phyloP scores from a whole-genome alignment of 2,329 filamentous ascomycete species.

The Fusarium oxysporum region DNA sequence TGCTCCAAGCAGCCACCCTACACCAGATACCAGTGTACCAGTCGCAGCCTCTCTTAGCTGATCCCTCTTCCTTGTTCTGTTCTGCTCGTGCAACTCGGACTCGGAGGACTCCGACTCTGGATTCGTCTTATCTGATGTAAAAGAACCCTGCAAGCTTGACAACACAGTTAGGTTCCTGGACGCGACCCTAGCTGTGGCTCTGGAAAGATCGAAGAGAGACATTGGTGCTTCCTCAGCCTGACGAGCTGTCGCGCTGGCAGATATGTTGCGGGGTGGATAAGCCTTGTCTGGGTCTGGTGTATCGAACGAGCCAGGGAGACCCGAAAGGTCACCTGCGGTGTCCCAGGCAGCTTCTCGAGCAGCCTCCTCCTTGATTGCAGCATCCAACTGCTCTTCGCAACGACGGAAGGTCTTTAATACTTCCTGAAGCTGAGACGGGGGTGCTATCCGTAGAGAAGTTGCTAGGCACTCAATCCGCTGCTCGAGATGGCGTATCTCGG shows the following conservation, averaged over 20 bases:
- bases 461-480: constrained; percentile 85
- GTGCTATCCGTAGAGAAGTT: constrained; percentile 79
- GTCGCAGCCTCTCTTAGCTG: constrained; percentile 75
- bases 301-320: constrained; percentile 68
- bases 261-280: constrained; percentile 49
- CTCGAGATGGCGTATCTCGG: constrained; percentile 77
- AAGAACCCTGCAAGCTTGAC: constrained; percentile 59
- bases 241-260: constrained; percentile 50
- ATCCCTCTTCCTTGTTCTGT: constrained; percentile 75
- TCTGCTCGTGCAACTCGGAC: constrained; percentile 43
- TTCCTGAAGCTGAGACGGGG: constrained; percentile 75
- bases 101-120: constrained; percentile 41
- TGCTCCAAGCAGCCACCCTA: constrained; percentile 76
- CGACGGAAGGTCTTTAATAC: constrained; percentile 80
- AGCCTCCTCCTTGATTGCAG: constrained; percentile 73
- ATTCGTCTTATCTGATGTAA: constrained; percentile 21
- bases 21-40: constrained; percentile 73
- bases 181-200: constrained; percentile 69
- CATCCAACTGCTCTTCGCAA: constrained; percentile 81
- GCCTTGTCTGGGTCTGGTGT: constrained; percentile 42
- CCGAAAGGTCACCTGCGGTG: constrained; percentile 68
- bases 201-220: constrained; percentile 73
- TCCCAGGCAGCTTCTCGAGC: constrained; percentile 79
- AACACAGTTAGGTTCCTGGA: constrained; percentile 69
- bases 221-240: constrained; percentile 68